phyloP scores from a whole-genome alignment of 2,329 filamentous ascomycete species.

The Penicillium sp. region DNA sequence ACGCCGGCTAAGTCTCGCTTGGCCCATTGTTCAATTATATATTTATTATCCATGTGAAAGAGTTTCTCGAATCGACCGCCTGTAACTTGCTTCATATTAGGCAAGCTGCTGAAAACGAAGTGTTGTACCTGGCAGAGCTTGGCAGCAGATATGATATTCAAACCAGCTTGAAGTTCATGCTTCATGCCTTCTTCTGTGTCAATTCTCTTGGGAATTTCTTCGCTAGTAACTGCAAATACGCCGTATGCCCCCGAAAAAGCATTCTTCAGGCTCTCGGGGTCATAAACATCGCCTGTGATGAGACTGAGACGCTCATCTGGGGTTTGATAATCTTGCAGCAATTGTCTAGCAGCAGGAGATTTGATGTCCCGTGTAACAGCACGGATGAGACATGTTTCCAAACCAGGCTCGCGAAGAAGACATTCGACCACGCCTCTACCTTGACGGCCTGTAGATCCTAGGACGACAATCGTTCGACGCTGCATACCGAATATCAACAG shows the following conservation, averaged over 20 bases:
- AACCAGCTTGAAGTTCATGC: neutral
- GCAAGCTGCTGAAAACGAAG: neutral
- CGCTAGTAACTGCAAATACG: neutral
- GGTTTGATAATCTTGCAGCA: neutral
- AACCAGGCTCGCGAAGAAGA: neutral
- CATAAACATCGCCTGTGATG: neutral
- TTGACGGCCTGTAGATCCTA: neutral
- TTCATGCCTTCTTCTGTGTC: neutral
- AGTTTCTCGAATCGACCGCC: neutral
- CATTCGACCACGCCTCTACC: neutral
- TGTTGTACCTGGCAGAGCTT: neutral
- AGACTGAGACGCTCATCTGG: neutral
- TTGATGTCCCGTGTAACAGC: neutral
- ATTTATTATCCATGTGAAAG: neutral
- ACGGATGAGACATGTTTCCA: neutral
- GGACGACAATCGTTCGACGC: neutral
- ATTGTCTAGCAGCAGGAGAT: neutral
- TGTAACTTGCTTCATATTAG: neutral
- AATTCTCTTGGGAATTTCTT: neutral
- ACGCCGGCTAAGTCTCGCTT: neutral
- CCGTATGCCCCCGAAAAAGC: neutral
- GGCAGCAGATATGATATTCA: neutral
- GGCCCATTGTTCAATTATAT: neutral
- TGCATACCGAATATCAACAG: neutral
- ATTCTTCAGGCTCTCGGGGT: neutral